phyloP scores from a whole-genome alignment of 2,329 filamentous ascomycete species.

The Rutstroemia sp. region DNA sequence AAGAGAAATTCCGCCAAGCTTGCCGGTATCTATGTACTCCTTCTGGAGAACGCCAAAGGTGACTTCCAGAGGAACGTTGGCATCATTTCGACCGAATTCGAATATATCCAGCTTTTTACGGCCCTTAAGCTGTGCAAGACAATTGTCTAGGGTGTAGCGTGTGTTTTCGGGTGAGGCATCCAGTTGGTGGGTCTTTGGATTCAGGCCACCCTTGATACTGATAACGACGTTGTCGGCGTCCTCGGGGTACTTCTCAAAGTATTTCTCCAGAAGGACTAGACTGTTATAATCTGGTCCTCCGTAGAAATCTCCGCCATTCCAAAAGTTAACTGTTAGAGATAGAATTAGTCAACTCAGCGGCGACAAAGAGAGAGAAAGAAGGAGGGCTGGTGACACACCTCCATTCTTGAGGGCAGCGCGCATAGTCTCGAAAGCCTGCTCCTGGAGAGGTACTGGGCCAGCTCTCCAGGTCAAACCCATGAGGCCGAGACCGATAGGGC shows the following conservation, averaged over 20 bases:
- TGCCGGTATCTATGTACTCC: slow-evolving; percentile 33
- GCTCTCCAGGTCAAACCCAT: not conserved
- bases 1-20: slow-evolving; percentile 35
- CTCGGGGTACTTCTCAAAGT: slow-evolving; percentile 55
- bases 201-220: slow-evolving; percentile 49
- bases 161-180: slow-evolving; percentile 29
- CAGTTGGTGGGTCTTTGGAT: not conserved
- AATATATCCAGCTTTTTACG: slow-evolving; percentile 45
- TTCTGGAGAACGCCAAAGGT: slow-evolving; percentile 16
- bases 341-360: too few species aligned
- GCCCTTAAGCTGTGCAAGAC: slow-evolving; percentile 37
- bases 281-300: slow-evolving; percentile 51
- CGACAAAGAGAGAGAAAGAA: too few species aligned
- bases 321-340: slow-evolving; percentile 34
- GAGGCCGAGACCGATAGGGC: too few species aligned
- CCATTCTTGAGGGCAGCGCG: too few species aligned
- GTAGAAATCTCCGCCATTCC: slow-evolving; percentile 61
- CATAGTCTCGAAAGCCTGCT: too few species aligned
- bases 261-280: slow-evolving; percentile 49
- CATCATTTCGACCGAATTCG: slow-evolving; percentile 40
- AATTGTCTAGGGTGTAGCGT: slow-evolving; percentile 48
- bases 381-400: too few species aligned
- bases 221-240: slow-evolving; percentile 55
- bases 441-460: too few species aligned
- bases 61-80: slow-evolving; percentile 32